These are phyloP conservation scores for Calonectria fujianensis DNA, from an alignment of 2,329 filamentous ascomycete species.

Conservation along the genomic window DNA sequence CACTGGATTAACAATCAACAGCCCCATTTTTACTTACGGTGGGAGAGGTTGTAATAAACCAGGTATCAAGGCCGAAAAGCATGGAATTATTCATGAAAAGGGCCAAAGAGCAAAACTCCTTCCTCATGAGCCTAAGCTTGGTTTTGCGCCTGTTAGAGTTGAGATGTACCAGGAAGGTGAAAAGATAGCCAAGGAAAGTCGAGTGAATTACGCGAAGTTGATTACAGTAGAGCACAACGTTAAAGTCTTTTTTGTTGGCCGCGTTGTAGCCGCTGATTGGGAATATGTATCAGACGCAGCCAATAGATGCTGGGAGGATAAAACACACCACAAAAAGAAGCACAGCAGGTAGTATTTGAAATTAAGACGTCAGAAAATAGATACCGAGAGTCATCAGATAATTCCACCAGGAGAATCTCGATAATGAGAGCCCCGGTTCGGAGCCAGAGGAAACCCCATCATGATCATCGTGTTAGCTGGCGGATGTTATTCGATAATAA, in stretches of 20 bases:
- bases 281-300: constrained; percentile 66
- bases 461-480: too few relatives aligned
- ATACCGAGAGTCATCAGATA: too few relatives aligned
- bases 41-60: constrained; percentile 70
- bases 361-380: too few relatives aligned
- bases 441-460: too few relatives aligned
- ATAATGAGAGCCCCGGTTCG: too few relatives aligned
- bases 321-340: constrained; percentile 55
- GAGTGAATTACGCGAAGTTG: constrained; percentile 75
- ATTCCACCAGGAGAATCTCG: too few relatives aligned
- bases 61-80: constrained; percentile 70
- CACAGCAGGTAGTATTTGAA: too few relatives aligned
- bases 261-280: constrained; percentile 63
- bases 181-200: constrained; percentile 68
- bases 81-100: constrained; percentile 70
- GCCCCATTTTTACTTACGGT: constrained; percentile 74
- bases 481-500: too few relatives aligned
- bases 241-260: constrained; percentile 73
- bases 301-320: constrained; percentile 70
- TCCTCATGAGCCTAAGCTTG: constrained; percentile 67
- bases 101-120: constrained; percentile 59
- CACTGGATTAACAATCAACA: constrained; percentile 53
- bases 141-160: constrained; percentile 68
- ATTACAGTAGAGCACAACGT: constrained; percentile 75
- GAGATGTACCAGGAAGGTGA: constrained; percentile 66